Conservation (phyloP, 768 basidiomycete species). For the Hortiboletus flavorubellus region DNA sequence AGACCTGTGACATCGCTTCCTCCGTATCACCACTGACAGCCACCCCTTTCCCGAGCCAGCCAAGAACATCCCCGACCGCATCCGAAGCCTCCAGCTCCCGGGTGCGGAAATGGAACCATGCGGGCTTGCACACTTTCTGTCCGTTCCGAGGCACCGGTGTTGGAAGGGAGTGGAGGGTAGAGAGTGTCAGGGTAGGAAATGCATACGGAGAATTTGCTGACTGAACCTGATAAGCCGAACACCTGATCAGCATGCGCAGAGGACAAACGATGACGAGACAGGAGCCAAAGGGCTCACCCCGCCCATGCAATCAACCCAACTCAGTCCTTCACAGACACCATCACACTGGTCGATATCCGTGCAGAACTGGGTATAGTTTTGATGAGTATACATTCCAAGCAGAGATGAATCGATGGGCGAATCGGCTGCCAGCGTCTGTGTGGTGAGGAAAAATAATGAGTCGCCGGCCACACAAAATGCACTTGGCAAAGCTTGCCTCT, state of each 20-base stretch:
- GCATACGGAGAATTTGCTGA: slow-evolving; percentile 68
- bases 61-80: slow-evolving; percentile 48
- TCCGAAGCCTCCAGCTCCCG: slow-evolving; percentile 60
- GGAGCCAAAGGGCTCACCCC: slow-evolving; percentile 39
- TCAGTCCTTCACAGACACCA: slow-evolving; percentile 68
- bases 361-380: slow-evolving; percentile 89
- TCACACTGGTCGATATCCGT: slow-evolving; percentile 70
- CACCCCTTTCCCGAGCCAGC: slow-evolving; percentile 49
- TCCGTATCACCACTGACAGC: slow-evolving; percentile 12
- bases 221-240: slow-evolving; percentile 45
- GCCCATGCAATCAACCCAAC: slow-evolving; percentile 68
- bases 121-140: slow-evolving; percentile 86
- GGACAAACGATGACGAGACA: neutral
- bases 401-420: slow-evolving; percentile 90
- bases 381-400: slow-evolving; percentile 87
- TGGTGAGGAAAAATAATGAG: neutral
- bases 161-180: slow-evolving; percentile 83
- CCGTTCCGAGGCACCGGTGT: slow-evolving; percentile 73
- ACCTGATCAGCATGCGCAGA: neutral
- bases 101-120: slow-evolving; percentile 67
- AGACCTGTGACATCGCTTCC: neutral
- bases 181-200: slow-evolving; percentile 82
- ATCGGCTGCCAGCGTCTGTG: slow-evolving; percentile 70
- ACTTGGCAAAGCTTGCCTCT: slow-evolving; percentile 47
- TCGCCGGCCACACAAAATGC: neutral